phyloP scores from a whole-genome alignment of 2,329 filamentous ascomycete genomes.

The Alternaria viburni region DNA sequence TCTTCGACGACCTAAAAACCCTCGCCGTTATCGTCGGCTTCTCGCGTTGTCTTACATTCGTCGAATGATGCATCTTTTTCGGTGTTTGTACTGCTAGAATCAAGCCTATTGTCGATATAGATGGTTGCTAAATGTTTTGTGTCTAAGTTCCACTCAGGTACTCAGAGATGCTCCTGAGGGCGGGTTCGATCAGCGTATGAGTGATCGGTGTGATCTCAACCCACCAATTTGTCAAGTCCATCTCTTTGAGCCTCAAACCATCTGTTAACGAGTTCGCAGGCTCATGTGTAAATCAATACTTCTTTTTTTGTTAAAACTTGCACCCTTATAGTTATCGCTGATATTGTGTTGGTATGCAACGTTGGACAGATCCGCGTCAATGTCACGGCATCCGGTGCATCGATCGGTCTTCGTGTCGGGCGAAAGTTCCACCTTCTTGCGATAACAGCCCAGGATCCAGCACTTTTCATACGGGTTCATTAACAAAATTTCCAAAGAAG shows the following conservation, averaged over 20 bases:
- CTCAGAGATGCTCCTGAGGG: neutral
- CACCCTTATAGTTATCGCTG: neutral
- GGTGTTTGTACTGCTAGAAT: conserved; percentile 57
- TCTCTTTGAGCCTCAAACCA: neutral
- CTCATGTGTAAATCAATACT: neutral
- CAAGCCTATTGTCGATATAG: conserved; percentile 56
- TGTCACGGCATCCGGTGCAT: neutral
- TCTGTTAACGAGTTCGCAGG: neutral
- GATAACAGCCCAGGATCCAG: neutral
- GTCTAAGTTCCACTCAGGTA: conserved; percentile 37
- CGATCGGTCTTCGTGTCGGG: neutral
- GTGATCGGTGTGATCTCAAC: neutral
- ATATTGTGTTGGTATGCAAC: neutral
- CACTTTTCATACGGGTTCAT: neutral
- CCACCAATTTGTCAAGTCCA: neutral
- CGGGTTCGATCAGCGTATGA: neutral
- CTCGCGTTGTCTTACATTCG: neutral
- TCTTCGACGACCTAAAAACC: conserved; percentile 60
- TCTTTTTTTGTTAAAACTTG: neutral
- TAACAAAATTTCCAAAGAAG: neutral
- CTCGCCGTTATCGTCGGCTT: conserved; percentile 56
- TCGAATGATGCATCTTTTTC: conserved; percentile 49
- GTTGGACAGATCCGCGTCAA: neutral
- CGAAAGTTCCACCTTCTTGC: neutral
- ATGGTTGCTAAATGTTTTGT: conserved; percentile 58